Evolutionary conservation across 768 basidiomycete species (phyloP).

Genomic region (Cystofilobasidium ferigula): DNA sequence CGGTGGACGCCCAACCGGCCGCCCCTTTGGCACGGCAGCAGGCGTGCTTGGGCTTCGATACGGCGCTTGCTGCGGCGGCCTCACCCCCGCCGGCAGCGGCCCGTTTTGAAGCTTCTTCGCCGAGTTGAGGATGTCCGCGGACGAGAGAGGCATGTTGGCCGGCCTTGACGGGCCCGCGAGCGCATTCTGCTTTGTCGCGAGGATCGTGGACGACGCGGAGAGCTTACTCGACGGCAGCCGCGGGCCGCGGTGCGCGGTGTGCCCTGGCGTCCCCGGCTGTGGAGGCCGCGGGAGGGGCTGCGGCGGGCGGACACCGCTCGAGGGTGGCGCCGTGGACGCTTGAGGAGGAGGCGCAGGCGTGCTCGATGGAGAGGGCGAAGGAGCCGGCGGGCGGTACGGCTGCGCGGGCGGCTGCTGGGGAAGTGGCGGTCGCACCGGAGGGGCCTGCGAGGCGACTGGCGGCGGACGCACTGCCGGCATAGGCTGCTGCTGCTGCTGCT

Average conservation of each 20-base stretch:
- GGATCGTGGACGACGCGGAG: background rate
- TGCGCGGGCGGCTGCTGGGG: too few species aligned
- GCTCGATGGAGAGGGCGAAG: too few species aligned
- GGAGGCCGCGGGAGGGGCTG: background rate
- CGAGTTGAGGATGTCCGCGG: conserved; percentile 1
- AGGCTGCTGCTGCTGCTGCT: background rate
- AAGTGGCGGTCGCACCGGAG: too few species aligned
- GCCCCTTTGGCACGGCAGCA: too few species aligned
- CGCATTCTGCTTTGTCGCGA: conserved; percentile 1
- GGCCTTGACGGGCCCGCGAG: background rate
- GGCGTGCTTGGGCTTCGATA: too few species aligned
- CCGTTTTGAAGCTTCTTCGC: conserved; percentile 3
- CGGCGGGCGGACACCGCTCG: background rate
- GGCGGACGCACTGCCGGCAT: background rate
- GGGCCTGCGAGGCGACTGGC: background rate
- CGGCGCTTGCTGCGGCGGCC: too few species aligned
- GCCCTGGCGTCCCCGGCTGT: too few species aligned
- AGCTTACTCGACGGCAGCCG: background rate
- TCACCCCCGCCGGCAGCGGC: too few species aligned
- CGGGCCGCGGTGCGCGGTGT: too few species aligned
- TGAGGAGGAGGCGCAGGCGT: background rate
- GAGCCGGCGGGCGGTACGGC: background rate
- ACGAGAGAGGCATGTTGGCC: background rate
- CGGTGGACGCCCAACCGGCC: too few species aligned
- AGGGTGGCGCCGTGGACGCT: background rate